Conservation (phyloP, 768 basidiomycete genomes). For the Ephemerocybe angulata region DNA sequence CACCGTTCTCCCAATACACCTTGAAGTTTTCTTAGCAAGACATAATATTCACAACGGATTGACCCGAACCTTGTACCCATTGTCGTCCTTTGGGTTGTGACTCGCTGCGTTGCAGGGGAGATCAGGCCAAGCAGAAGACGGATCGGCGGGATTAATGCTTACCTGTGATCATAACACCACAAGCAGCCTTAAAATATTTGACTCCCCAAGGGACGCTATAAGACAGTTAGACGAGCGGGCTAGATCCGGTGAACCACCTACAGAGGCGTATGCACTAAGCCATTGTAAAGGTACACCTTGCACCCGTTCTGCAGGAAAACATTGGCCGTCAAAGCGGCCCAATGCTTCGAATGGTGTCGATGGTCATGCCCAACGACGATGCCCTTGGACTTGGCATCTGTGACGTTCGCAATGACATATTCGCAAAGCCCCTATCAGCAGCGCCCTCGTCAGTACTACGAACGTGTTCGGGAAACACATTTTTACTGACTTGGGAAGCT, state of each 20-base stretch:
- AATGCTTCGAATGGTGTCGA: conserved; percentile 71
- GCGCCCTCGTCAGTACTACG: not conserved
- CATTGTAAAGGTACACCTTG: conserved; percentile 65
- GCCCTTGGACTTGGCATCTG: conserved; percentile 54
- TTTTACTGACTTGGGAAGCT: conserved; percentile 61
- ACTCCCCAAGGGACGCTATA: conserved; percentile 77
- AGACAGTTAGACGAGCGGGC: not conserved
- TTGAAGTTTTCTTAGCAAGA: conserved; percentile 21
- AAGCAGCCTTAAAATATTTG: conserved; percentile 61
- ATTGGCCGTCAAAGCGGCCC: conserved; percentile 72
- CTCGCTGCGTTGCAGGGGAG: conserved; percentile 45
- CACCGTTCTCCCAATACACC: conserved; percentile 90
- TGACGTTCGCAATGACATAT: conserved; percentile 57
- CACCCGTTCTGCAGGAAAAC: conserved; percentile 63
- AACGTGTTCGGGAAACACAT: not conserved
- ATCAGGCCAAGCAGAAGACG: not conserved
- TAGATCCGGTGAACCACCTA: conserved; percentile 26
- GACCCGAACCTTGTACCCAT: conserved; percentile 72
- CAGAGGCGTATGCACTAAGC: conserved; percentile 81
- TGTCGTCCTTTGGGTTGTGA: conserved; percentile 91
- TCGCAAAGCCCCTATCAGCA: conserved; percentile 64
- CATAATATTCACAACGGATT: not conserved
- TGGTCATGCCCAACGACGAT: conserved; percentile 88
- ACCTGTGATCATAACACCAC: conserved; percentile 92
- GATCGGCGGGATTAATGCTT: conserved; percentile 11